These are phyloP conservation scores for Przewalskia tangutica DNA, from an alignment of 257 asterid genomes.

Conservation along the genomic window DNA sequence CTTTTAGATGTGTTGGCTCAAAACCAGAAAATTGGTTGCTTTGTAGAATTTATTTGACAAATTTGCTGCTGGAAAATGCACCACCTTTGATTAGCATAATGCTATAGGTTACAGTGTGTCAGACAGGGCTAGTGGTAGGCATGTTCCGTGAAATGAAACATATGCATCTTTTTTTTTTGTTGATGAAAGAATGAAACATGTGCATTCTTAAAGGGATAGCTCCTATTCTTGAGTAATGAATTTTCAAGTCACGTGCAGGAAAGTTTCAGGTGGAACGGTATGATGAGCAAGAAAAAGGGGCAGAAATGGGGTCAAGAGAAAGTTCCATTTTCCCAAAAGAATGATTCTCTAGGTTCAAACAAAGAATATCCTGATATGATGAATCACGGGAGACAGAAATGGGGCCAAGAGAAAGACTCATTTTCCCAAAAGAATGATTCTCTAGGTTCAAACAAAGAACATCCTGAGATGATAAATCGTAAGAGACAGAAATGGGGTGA, in stretches of 20 bases:
- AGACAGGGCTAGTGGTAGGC: neutral
- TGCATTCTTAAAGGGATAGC: neutral
- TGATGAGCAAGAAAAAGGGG: conserved; percentile 84
- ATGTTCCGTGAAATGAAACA: neutral
- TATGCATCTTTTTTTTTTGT: neutral
- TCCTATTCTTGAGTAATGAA: neutral
- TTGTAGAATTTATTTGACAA: neutral
- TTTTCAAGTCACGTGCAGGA: conserved; percentile 31
- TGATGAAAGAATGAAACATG: neutral
- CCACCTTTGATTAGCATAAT: neutral
- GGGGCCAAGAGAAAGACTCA: conserved; percentile 65
- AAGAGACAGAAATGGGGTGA: neutral
- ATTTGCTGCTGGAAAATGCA: neutral
- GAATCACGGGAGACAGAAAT: neutral
- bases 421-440: conserved; percentile 32
- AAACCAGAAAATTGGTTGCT: neutral
- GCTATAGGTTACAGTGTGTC: neutral
- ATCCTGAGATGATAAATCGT: conserved; percentile 11
- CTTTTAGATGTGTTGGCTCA: neutral
- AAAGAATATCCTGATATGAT: conserved; percentile 13
- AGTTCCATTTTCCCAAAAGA: conserved; percentile 30
- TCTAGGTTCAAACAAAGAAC: neutral
- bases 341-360: conserved; percentile 7
- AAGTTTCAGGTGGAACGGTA: conserved; percentile 69
- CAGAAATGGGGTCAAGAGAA: conserved; percentile 83